Evolutionary conservation across 106 monocot species (phyloP), one percentile per base, ranked within the genome.

Genomic region (Dendrobium officinale): DNA sequence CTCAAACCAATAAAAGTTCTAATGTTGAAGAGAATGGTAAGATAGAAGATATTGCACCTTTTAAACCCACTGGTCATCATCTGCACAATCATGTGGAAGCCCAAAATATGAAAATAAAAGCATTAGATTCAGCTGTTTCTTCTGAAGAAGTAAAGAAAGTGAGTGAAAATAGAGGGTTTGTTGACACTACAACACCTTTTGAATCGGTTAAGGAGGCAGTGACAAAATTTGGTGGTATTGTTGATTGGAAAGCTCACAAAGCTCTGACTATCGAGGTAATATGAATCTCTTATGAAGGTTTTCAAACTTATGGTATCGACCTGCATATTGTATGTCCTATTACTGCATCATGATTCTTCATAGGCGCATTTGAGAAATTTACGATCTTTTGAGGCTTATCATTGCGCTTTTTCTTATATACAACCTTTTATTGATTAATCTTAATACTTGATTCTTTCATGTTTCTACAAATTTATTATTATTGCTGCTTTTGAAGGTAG

Each of bases 221-320:
- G 19, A 78, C 80, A 26, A 88, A 80, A 78, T 88, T 88, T 83
- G 91, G 91, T 48, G 91, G 86, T 44, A 91, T 88, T 67, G 82
- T 84, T 78, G 91, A 91, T 83, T 91, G 91, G 91, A 91, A 91
- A 83, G 88, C 91, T 82, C 88, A 88, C 64, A 91, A 86, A 82
- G 67, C 88, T 40, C 56, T 67, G 74, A 80, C 86, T 41, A 77
- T 91, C 11, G 86, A 91, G 88, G 91, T 91, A 91, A 29, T 51
- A 55, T 24, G 2, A 54, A 33, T 24, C 26, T 44, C 13, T 9
- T 51, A 18, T 42, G 19, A 73, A 4, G 33, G 16, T 17, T 73
- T 73, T 37, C 17, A 67, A 27, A 22, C 9, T 26, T 67, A 6
- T 67, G 67, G 9, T 29, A 67, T 67, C 5, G 22, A 26, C 67